A percentile compares a stretch with the other conserved stretches of the same genome.
phyloP scores from a whole-genome alignment of 345 rosid genomes.

The Salix caprea region DNA sequence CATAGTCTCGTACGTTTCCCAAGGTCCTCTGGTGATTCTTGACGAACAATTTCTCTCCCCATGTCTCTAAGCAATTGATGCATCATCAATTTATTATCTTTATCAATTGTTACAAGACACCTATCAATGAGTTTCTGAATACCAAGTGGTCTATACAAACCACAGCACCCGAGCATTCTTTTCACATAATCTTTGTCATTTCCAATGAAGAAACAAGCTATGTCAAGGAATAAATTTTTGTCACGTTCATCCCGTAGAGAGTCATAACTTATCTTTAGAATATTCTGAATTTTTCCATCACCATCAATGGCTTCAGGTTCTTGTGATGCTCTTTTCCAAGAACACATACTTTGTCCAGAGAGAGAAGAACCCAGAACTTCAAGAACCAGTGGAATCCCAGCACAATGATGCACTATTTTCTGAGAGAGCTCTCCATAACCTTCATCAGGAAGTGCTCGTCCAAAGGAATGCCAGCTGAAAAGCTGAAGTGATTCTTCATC shows the following conservation, averaged over 20 bases:
- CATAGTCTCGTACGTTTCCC: conserved; percentile 16
- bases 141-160: background rate
- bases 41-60: conserved; percentile 14
- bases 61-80: conserved; percentile 18
- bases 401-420: background rate
- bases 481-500: background rate
- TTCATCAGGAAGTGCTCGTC: background rate
- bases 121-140: conserved; percentile 6
- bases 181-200: background rate
- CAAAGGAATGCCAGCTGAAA: conserved; percentile 1
- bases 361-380: background rate
- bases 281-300: conserved; percentile 13
- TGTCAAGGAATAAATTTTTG: conserved; percentile 5
- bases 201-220: conserved; percentile 8
- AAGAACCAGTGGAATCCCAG: background rate
- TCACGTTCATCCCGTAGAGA: conserved; percentile 14
- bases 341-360: background rate
- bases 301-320: conserved; percentile 8
- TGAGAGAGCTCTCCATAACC: background rate
- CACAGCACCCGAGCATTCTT: conserved; percentile 7
- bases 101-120: conserved; percentile 2
- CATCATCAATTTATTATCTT: conserved; percentile 10
- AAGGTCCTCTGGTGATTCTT: conserved; percentile 15
- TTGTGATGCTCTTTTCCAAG: conserved; percentile 23
- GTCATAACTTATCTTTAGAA: conserved; percentile 11